These are phyloP conservation scores for Saccharomycopsis hybrid DNA, from an alignment of 1,139 yeast genomes.

Conservation along the genomic window DNA sequence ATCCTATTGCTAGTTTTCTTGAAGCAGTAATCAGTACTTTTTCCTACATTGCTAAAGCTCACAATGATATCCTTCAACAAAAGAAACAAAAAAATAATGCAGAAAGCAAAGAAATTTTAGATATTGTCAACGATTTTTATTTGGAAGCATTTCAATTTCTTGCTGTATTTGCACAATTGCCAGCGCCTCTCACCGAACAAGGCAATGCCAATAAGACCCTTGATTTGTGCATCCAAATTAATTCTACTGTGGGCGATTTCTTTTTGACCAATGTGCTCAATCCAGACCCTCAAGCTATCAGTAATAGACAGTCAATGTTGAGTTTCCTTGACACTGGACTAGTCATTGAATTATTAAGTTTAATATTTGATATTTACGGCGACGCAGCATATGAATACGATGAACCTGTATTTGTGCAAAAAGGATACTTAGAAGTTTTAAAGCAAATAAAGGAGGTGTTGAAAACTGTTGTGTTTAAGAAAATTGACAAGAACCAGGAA, in stretches of 20 bases:
- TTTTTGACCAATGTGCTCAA: no score
- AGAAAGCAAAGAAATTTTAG: slow-evolving; percentile 12
- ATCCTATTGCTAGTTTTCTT: no score
- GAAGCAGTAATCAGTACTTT: no score
- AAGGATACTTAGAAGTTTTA: slow-evolving; percentile 42
- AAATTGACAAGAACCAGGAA: slow-evolving; percentile 61
- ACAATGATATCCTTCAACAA: no score
- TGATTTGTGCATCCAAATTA: no score
- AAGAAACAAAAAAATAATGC: slow-evolving; percentile 3
- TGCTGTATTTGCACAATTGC: slow-evolving; percentile 7
- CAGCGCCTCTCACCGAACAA: no score
- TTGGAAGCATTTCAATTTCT: slow-evolving; percentile 11
- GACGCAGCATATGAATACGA: slow-evolving; percentile 68
- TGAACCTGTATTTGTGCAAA: slow-evolving; percentile 54
- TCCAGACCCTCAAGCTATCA: no score
- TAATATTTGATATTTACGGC: slow-evolving; percentile 71
- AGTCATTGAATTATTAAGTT: slow-evolving; percentile 11
- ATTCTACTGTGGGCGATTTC: no score
- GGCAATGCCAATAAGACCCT: no score
- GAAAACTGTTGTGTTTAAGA: slow-evolving; percentile 45
- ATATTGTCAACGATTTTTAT: slow-evolving; percentile 5
- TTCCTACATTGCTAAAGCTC: no score
- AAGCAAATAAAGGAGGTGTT: slow-evolving; percentile 35
- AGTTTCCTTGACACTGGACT: no score
- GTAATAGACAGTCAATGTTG: no score